A percentile compares a stretch with the other conserved stretches of the same genome.
These are phyloP conservation scores for Podaxis sp. DNA, from an alignment of 768 basidiomycete species.

Conservation along the genomic window DNA sequence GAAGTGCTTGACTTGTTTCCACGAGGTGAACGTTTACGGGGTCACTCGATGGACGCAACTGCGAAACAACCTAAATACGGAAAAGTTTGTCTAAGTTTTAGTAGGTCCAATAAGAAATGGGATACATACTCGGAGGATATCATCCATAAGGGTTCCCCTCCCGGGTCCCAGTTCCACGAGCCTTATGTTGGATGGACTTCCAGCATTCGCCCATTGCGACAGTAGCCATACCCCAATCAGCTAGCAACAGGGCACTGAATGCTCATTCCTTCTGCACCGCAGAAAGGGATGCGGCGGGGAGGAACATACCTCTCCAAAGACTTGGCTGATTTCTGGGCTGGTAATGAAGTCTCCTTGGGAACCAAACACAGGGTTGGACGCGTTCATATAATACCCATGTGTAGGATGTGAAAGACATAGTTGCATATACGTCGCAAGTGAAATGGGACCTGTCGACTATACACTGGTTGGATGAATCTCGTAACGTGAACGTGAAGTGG, in stretches of 20 bases:
- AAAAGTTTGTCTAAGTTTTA: neutral
- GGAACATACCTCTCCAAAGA: constrained; percentile 87
- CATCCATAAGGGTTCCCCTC: constrained; percentile 87
- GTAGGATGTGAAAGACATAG: constrained; percentile 87
- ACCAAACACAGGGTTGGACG: constrained; percentile 77
- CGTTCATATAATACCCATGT: constrained; percentile 89
- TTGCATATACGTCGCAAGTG: constrained; percentile 89
- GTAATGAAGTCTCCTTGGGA: constrained; percentile 91
- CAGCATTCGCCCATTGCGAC: constrained; percentile 66
- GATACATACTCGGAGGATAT: constrained; percentile 75
- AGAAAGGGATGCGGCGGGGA: neutral
- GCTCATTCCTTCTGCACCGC: constrained; percentile 38
- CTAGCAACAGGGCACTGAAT: constrained; percentile 41
- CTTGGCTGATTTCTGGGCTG: constrained; percentile 93
- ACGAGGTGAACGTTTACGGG: constrained; percentile 68
- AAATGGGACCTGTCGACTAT: constrained; percentile 86
- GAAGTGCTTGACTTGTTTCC: constrained; percentile 75
- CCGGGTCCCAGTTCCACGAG: constrained; percentile 94
- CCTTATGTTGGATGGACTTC: constrained; percentile 51
- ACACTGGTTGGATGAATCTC: neutral
- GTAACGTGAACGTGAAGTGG: neutral
- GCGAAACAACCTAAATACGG: constrained; percentile 46
- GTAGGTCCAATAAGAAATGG: neutral
- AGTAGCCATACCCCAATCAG: constrained; percentile 86
- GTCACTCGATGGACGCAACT: constrained; percentile 38